Evolutionary conservation across 805 yeast species (phyloP).

Genomic region (Saccharomycopsis microspora): DNA sequence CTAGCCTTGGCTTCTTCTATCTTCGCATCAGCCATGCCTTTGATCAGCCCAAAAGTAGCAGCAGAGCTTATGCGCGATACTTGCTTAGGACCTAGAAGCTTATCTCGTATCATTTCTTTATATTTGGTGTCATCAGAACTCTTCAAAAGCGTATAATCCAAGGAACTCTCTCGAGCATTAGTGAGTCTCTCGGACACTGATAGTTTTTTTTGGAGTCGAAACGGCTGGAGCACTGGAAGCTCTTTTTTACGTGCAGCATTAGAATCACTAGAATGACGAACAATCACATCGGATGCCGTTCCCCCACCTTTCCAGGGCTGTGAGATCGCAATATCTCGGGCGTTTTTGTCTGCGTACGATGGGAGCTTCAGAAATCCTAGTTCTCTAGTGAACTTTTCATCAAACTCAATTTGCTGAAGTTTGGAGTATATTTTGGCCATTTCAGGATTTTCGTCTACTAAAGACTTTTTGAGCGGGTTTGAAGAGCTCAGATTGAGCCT

Average conservation of each 20-base stretch:
- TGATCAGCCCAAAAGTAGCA: constrained; percentile 28
- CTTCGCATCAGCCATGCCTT: constrained; percentile 60
- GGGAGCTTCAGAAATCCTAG: constrained; percentile 35
- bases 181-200: constrained; percentile 29
- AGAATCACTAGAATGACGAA: background rate
- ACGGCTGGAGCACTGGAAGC: background rate
- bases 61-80: constrained; percentile 49
- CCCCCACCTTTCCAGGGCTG: constrained; percentile 55
- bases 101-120: constrained; percentile 49
- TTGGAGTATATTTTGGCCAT: constrained; percentile 21
- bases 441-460: constrained; percentile 19
- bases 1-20: constrained; percentile 64
- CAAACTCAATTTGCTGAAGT: constrained; percentile 26
- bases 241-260: background rate
- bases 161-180: constrained; percentile 50
- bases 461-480: constrained; percentile 4
- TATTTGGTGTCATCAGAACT: constrained; percentile 33
- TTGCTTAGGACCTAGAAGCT: constrained; percentile 47
- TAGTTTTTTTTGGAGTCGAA: background rate
- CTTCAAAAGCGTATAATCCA: constrained; percentile 51
- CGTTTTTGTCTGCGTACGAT: constrained; percentile 29
- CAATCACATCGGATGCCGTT: constrained; percentile 27
- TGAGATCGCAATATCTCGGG: constrained; percentile 37
- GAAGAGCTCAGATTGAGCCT: too few species aligned
- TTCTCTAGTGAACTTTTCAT: constrained; percentile 27